A percentile compares a stretch with the other conserved stretches of the same genome.
Evolutionary conservation across 2,329 filamentous ascomycete genomes (phyloP).

Genomic region (Dothideomycetidae sp.): DNA sequence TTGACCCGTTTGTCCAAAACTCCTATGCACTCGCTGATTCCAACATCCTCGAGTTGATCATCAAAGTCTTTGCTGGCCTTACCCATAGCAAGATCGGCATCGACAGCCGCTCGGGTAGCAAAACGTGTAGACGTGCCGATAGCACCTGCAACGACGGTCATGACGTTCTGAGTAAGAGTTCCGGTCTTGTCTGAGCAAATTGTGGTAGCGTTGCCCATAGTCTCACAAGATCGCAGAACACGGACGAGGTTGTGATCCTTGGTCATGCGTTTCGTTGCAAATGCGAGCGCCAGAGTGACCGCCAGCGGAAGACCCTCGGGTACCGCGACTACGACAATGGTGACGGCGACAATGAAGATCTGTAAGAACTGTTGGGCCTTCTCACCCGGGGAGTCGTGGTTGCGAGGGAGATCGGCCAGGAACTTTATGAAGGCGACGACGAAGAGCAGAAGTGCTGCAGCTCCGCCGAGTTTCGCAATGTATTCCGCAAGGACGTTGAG

Average conservation of each 20-base stretch:
- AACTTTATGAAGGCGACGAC: slow-evolving; percentile 78
- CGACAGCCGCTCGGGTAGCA: slow-evolving; percentile 26
- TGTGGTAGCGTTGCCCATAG: slow-evolving; percentile 58
- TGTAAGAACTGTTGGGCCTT: slow-evolving; percentile 61
- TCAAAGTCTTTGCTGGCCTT: slow-evolving; percentile 20
- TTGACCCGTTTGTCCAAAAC: slow-evolving; percentile 40
- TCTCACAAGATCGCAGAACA: slow-evolving; percentile 52
- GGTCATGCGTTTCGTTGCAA: slow-evolving; percentile 52
- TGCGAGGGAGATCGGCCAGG: slow-evolving; percentile 48
- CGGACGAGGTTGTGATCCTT: slow-evolving; percentile 60
- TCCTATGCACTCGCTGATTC: slow-evolving; percentile 40
- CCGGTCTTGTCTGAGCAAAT: slow-evolving; percentile 73
- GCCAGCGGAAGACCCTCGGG: slow-evolving; percentile 53
- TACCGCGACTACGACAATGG: slow-evolving; percentile 54
- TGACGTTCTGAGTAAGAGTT: slow-evolving; percentile 59
- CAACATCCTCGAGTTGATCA: slow-evolving; percentile 32
- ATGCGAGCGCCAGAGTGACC: slow-evolving; percentile 53
- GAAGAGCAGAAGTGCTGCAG: slow-evolving; percentile 66
- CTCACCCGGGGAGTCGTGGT: slow-evolving; percentile 43
- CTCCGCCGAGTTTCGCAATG: slow-evolving; percentile 64
- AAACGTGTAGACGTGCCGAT: slow-evolving; percentile 47
- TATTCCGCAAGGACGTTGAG: slow-evolving; percentile 65
- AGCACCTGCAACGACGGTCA: slow-evolving; percentile 62
- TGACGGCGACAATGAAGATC: slow-evolving; percentile 51
- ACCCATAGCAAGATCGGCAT: slow-evolving; percentile 16